Percentiles rank a stretch among this genome's conserved stretches.
Evolutionary conservation across 805 yeast genomes (phyloP).

Genomic region (Yamadazyma akitaensis): DNA sequence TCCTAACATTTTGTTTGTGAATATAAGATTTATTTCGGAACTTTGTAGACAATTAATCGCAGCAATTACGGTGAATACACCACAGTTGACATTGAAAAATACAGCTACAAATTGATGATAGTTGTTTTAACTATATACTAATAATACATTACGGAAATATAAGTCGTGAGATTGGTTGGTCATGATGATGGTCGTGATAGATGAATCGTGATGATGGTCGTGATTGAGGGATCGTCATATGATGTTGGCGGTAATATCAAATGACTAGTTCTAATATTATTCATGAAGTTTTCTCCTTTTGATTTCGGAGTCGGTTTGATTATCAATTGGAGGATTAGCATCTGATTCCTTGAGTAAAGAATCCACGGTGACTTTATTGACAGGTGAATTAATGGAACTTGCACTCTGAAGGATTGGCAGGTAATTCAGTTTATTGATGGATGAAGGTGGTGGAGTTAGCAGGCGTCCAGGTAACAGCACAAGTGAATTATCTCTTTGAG

Average conservation of each 20-base stretch:
- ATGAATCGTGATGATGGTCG: neutral
- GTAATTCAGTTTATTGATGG: neutral
- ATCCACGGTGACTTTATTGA: constrained; percentile 17
- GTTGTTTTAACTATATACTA: constrained; percentile 1
- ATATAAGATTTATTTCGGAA: too few relatives aligned
- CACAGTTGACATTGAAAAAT: too few relatives aligned
- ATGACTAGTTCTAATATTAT: neutral
- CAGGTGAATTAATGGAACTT: constrained; percentile 23
- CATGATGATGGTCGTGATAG: constrained; percentile 1
- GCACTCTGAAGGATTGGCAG: constrained; percentile 13
- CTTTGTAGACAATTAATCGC: too few relatives aligned
- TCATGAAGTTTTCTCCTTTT: constrained; percentile 5
- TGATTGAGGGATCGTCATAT: neutral
- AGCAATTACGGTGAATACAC: too few relatives aligned
- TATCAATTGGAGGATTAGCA: neutral
- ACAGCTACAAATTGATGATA: neutral
- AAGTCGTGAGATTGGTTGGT: constrained; percentile 3
- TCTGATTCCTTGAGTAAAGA: constrained; percentile 13
- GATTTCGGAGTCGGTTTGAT: neutral
- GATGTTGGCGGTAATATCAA: neutral
- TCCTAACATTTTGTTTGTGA: too few relatives aligned
- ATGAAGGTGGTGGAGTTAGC: constrained; percentile 9
- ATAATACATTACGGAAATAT: constrained; percentile 3
- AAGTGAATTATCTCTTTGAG: constrained; percentile 17
- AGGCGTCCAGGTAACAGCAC: constrained; percentile 3